Base-by-base conservation (phyloP, 2,329 filamentous ascomycete genomes). In the Leptographium procerum region DNA sequence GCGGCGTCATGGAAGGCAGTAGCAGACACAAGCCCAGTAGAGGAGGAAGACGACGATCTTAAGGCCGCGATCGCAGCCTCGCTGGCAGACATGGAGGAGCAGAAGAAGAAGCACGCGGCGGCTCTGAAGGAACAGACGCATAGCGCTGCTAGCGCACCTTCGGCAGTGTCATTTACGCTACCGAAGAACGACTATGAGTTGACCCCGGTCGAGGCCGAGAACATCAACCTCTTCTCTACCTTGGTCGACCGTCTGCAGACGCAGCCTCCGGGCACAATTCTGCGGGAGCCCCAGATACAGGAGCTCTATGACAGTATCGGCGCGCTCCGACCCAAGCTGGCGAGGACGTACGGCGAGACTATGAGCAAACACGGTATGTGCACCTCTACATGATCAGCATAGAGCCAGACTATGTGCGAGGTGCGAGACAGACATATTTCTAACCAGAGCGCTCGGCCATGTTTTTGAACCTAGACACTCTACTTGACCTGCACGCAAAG, bases 251-350 rank as follows among this genome's bases (percentile, higher is more conserved):
- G 95, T 36, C 75, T 99, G 47, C 92, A 97, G 70, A 94, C 95
- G 60, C 94, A 99, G 67, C 89, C 94, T 0, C 91, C 91, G 0
- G 94, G 94, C 0, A 97, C 94, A 0, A 96, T 99, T 57, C 73
- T 99, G n/a, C 82, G 94, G 54, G 94, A 99, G 67, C 94, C 94
- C 1, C 94, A 97, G 69, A 96, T 99, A 55, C 94, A 99, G 71
- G 94, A 99, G 72, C 77, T 99, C 5, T 99, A 99, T 69, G 94
- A 97, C 68, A 95, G 91, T 66, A 97, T 99, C 66, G 91, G 92
- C n/a, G 81, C 90, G 19, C 75, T 99, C 62, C 83, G 94, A 55
- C 94, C 94, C 1, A 99, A 99, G 71, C 78, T 99, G 58, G 94
- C 94, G 5, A 83, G 94, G 59, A 96, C 92, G 0, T 96, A 97